These are phyloP conservation scores for Citeromyces hawaiiensis DNA, from an alignment of 1,139 yeast genomes.

Conservation along the genomic window DNA sequence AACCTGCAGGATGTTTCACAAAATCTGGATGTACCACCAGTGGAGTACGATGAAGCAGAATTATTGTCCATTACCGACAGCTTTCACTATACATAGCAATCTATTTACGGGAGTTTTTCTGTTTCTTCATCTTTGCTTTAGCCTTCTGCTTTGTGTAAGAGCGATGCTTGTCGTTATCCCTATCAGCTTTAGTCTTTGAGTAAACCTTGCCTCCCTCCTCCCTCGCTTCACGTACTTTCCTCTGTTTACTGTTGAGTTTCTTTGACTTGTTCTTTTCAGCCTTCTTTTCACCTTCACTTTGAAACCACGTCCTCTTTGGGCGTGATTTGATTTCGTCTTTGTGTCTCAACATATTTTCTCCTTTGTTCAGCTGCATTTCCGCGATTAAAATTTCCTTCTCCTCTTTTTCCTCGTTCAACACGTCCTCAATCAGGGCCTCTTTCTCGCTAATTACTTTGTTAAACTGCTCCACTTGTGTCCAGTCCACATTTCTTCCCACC, in stretches of 20 bases:
- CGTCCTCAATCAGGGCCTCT: constrained; percentile 51
- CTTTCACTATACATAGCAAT: background rate
- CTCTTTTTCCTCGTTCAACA: constrained; percentile 75
- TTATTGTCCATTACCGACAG: background rate
- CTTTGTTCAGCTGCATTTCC: constrained; percentile 81
- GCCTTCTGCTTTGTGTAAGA: background rate
- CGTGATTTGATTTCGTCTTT: constrained; percentile 74
- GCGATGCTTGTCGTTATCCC: constrained; percentile 30
- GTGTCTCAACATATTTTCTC: constrained; percentile 71
- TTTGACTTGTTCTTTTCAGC: constrained; percentile 32
- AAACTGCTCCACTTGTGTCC: constrained; percentile 68
- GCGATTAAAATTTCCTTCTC: constrained; percentile 81
- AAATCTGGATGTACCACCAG: background rate
- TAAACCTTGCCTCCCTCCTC: constrained; percentile 39
- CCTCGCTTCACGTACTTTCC: constrained; percentile 42
- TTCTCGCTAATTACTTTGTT: constrained; percentile 47
- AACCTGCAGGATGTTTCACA: constrained; percentile 20
- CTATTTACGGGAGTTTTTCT: background rate
- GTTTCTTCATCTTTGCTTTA: constrained; percentile 3
- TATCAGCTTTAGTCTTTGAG: constrained; percentile 60
- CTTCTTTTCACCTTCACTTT: constrained; percentile 59
- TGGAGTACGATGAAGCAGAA: background rate
- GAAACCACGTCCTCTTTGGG: constrained; percentile 97
- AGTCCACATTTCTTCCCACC: constrained; percentile 73
- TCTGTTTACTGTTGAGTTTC: constrained; percentile 40